Evolutionary conservation across 2,329 filamentous ascomycete species (phyloP), one percentile per base, ranked within the genome.

Genomic region (Paramyrothecium sp.): DNA sequence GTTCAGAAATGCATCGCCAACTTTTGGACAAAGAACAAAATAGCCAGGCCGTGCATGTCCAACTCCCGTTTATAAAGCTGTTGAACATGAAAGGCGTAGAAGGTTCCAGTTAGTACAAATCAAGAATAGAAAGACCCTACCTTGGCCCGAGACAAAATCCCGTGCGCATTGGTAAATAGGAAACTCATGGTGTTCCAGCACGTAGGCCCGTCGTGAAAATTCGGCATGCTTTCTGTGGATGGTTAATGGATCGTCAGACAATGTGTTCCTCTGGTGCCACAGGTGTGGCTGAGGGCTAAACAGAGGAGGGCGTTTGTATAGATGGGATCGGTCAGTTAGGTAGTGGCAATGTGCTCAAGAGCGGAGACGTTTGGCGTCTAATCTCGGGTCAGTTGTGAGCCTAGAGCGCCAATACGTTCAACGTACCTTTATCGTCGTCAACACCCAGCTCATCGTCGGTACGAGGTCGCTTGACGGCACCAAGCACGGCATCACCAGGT

Each of bases 351-450:
- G 30, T 47, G 50, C 60, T 69, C 51, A 71, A 51, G 71, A 76
- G 57, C 81, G 81, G 67, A 76, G 78, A 65, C 82, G 82, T 73
- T 83, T 85, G 70, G 74, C 67, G 67, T 81, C 81, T 73, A 64
- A 57, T 44, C 60, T 58, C 16, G 60, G 54, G 63, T 78, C 67
- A 76, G 74, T 54, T 60, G 56, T 17, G 4, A 44, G 5, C 4
- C 13, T 19, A 44, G 5, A 7, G 13, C 13, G 13, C 38, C 5
- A 12, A 17, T 56, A 33, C 33, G 12, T 21, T 22, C 7, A 17
- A 19, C 55, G 22, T 68, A 73, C 69, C 70, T 61, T 72, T 68
- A 58, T 71, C 69, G 56, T 71, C 71, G 64, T 71, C 72, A 56
- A 63, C 62, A 56, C 69, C 71, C 51, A 59, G 67, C 51, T 69